Percentiles rank a stretch among this genome's conserved stretches.
Evolutionary conservation across 2,329 filamentous ascomycete species (phyloP).

Genomic region (Stagonosporopsis tanaceti): DNA sequence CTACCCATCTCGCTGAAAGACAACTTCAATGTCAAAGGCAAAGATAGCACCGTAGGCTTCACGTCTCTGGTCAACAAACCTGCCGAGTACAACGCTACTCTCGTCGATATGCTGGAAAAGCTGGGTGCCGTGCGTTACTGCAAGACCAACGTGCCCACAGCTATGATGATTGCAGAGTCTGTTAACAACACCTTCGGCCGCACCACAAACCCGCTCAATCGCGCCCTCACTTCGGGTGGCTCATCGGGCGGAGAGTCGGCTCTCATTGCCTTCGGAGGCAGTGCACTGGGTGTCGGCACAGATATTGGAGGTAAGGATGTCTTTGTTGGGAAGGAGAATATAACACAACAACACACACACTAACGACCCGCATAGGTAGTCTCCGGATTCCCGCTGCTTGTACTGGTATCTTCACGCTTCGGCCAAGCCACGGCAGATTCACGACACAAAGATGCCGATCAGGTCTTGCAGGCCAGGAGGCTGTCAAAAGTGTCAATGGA

Average conservation of each 20-base stretch:
- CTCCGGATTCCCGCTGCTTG: slow-evolving; percentile 65
- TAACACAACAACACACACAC: no score
- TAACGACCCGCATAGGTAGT: slow-evolving; percentile 36
- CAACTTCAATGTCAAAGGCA: slow-evolving; percentile 69
- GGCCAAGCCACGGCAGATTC: slow-evolving; percentile 67
- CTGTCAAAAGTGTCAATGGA: slow-evolving; percentile 69
- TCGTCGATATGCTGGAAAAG: slow-evolving; percentile 66
- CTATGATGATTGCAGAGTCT: slow-evolving; percentile 74
- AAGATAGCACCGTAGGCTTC: slow-evolving; percentile 71
- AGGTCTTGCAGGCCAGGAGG: slow-evolving; percentile 71
- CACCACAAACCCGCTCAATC: slow-evolving; percentile 68
- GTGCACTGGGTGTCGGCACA: slow-evolving; percentile 68
- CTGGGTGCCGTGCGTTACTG: slow-evolving; percentile 72
- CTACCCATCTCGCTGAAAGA: slow-evolving; percentile 74
- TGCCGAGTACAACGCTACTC: slow-evolving; percentile 61
- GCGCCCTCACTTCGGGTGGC: slow-evolving; percentile 67
- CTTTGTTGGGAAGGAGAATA: no score
- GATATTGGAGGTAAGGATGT: slow-evolving; percentile 63
- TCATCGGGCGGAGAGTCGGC: slow-evolving; percentile 73
- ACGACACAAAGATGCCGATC: slow-evolving; percentile 63
- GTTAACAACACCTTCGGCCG: slow-evolving; percentile 72
- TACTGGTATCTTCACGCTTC: slow-evolving; percentile 65
- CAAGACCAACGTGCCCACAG: slow-evolving; percentile 75
- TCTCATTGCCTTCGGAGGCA: slow-evolving; percentile 66
- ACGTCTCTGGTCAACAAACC: slow-evolving; percentile 68